Conservation (phyloP, 2,329 filamentous ascomycete species). For the Chaetomium sp. region DNA sequence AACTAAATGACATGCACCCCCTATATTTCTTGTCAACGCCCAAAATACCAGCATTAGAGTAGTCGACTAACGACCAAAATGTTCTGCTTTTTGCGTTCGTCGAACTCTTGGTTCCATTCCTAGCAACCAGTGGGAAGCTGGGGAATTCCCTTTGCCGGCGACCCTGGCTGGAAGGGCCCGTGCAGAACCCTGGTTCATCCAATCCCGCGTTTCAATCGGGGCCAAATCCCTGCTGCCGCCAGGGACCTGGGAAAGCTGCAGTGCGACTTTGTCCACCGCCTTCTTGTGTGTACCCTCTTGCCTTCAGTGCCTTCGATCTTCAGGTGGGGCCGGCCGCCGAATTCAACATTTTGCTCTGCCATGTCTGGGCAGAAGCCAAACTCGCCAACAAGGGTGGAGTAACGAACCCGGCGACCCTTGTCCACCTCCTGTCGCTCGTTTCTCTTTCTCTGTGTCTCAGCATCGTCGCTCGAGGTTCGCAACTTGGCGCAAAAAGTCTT, state of each 20-base stretch:
- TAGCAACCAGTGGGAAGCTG: not conserved
- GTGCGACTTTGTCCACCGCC: constrained; percentile 15
- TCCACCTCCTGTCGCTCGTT: constrained; percentile 14
- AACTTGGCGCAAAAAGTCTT: too few relatives aligned
- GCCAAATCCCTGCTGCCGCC: not conserved
- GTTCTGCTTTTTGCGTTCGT: too few relatives aligned
- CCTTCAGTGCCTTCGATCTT: constrained; percentile 4
- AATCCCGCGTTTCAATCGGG: constrained; percentile 10
- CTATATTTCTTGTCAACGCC: too few relatives aligned
- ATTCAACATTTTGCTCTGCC: constrained; percentile 21
- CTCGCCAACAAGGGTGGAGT: constrained; percentile 10
- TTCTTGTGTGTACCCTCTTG: constrained; percentile 3
- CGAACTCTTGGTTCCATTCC: too few relatives aligned
- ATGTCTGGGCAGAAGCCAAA: constrained; percentile 12
- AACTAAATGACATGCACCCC: too few relatives aligned
- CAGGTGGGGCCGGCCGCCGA: constrained; percentile 15
- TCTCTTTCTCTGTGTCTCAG: constrained; percentile 1
- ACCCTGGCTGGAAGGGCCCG: not conserved
- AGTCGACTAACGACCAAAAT: too few relatives aligned
- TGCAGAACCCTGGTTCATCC: constrained; percentile 4
- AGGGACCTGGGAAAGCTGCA: constrained; percentile 4
- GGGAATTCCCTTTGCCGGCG: not conserved
- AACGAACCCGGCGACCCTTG: constrained; percentile 5
- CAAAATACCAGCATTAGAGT: too few relatives aligned
- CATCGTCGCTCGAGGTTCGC: not conserved